Evolutionary conservation across 1,139 yeast species (phyloP).

Genomic region (Suhomyces terraborum): DNA sequence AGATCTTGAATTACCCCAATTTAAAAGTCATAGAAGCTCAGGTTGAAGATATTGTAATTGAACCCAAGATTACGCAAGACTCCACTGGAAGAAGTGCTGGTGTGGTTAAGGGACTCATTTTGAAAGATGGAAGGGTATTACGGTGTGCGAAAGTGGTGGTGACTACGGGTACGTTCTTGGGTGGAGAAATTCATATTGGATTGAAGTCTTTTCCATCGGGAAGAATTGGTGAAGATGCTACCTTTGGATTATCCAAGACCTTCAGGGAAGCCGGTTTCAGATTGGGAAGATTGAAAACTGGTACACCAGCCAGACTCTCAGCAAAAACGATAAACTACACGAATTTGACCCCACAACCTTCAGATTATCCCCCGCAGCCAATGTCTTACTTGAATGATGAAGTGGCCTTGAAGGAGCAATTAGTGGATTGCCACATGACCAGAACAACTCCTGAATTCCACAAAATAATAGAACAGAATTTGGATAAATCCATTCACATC

Average conservation of each 20-base stretch:
- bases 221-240: slow-evolving; percentile 88
- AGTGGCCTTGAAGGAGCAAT: slow-evolving; percentile 59
- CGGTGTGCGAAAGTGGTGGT: slow-evolving; percentile 72
- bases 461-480: slow-evolving; percentile 63
- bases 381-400: slow-evolving; percentile 80
- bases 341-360: slow-evolving; percentile 63
- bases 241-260: slow-evolving; percentile 85
- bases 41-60: slow-evolving; percentile 84
- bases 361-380: slow-evolving; percentile 83
- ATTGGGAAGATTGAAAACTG: slow-evolving; percentile 90
- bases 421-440: slow-evolving; percentile 76
- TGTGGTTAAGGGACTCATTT: slow-evolving; percentile 65
- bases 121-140: slow-evolving; percentile 66
- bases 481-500: slow-evolving; percentile 85
- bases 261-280: slow-evolving; percentile 74
- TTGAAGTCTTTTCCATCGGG: slow-evolving; percentile 81
- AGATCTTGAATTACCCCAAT: slow-evolving; percentile 59
- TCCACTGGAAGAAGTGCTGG: slow-evolving; percentile 42
- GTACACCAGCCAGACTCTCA: slow-evolving; percentile 91
- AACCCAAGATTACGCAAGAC: slow-evolving; percentile 32
- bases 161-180: slow-evolving; percentile 93
- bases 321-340: slow-evolving; percentile 69
- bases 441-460: slow-evolving; percentile 77
- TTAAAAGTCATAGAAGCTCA: slow-evolving; percentile 68
- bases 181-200: slow-evolving; percentile 95